Evolutionary conservation across 129 eudicot genomes (phyloP), one percentile per base, ranked within the genome.

Genomic region (Tagetes patula): DNA sequence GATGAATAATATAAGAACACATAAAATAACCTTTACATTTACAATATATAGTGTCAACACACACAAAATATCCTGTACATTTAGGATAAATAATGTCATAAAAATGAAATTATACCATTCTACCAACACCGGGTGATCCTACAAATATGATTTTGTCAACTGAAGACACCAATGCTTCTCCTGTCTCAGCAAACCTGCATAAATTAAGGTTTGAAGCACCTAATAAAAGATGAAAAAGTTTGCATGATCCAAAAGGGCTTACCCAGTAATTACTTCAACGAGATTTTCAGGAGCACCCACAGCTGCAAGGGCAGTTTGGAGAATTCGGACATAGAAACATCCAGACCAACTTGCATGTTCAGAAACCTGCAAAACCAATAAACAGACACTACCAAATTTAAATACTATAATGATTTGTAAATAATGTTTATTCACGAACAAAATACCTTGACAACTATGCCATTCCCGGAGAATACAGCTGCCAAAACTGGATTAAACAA

Each of bases 271-370:
- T 20, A 94, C 96, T 86, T 94, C 99, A 67, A 94, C 97, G 70
- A 94, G 84, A 80, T 94, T 94, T 77, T 94, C 99, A 71, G 99
- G 99, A 83, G 99, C 99, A 75, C 97, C 99, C 13, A 94, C 96
- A 74, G 97, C 99, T 69, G 99, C 91, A 84, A 94, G 95, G 72
- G 99, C 99, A 37, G 89, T 69, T 80, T 94, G 99, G 48, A 94
- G 89, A 75, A 94, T 90, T 42, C 99, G 96, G 75, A 88, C 77
- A 75, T 90, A 94, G 78, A 94, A 94, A 80, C 96, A 94, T 71
- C 99, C 99, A 2, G 99, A 94, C 99, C 99, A 94, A 79, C 97
- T 94, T 66, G 99, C 97, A 76, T 94, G 88, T 78, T 94, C 99
- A 50, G 99, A 94, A 69, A 94, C 99, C 99, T 93, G 76, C 77